Base-by-base conservation (phyloP, 768 basidiomycete genomes). In the Hypholoma fasciculare region DNA sequence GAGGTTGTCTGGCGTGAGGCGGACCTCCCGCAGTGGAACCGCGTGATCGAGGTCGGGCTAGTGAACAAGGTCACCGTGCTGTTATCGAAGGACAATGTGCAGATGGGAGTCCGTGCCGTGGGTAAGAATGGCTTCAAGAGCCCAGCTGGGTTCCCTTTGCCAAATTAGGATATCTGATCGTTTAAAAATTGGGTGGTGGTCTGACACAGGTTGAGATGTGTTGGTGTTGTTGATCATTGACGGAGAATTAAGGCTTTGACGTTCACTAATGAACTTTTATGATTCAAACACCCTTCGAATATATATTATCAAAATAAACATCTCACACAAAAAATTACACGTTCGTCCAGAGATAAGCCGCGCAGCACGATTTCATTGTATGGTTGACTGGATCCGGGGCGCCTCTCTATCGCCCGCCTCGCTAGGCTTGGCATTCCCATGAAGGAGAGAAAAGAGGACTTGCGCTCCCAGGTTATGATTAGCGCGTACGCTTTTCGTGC, bases 1-100 rank as follows among this genome's bases (percentile, higher is more conserved):
- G 82, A 84, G 68, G 69, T 84, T 23, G 73, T 84, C 11, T 85
- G 81, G 81, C 70, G 83, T 49, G 71, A 78, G 57, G 79, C 77
- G 26, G 77, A 81, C 52, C 75, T 73, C 54, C 70, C 78, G 20
- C 72, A 75, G 30, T 85, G 82, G 82, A 76, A 79, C 43, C 74
- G 78, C 62, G 77, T 79, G 1, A 75, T 85, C 12, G 74, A 76
- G 12, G 81, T 83, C 13, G 82, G 82, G 1, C 63, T 76, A 50
- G 76, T 76, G 20, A 73, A 67, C 38, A 68, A 61, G 42, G 72
- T 72, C 51, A 83, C 77, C 19, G 69, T 83, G 14, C 57, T 71
- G 23, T 57, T 81, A 43, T 78, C 79, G 36, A 83, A 83, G 65
- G 82, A 83, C 60, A 83, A 84, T 61, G 81, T 78, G 20, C 72